Evolutionary conservation across 768 basidiomycete species (phyloP).

Genomic region (Auricularia sp.): DNA sequence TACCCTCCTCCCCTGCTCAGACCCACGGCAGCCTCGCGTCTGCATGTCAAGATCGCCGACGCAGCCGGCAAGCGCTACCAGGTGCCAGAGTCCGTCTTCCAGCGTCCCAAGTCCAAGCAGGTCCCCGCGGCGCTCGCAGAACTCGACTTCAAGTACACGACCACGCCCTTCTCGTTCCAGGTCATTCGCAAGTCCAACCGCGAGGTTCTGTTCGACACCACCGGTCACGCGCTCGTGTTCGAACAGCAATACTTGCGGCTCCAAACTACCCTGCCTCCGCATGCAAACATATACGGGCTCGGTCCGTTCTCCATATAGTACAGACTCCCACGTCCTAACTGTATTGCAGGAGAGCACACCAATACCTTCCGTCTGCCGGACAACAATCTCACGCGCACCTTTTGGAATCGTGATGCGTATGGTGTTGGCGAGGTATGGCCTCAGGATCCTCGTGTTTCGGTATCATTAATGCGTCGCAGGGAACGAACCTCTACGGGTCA

Average conservation of each 20-base stretch:
- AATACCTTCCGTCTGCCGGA: slow-evolving; percentile 44
- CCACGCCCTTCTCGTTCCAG: slow-evolving; percentile 52
- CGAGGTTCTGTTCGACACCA: slow-evolving; percentile 54
- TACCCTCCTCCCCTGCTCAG: not conserved
- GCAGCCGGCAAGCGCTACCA: slow-evolving; percentile 50
- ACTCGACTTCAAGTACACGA: slow-evolving; percentile 52
- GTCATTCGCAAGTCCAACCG: slow-evolving; percentile 37
- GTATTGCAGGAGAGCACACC: not conserved
- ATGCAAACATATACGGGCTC: slow-evolving; percentile 67
- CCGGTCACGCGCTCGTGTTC: slow-evolving; percentile 54
- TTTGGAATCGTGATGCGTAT: slow-evolving; percentile 61
- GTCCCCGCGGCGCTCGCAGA: slow-evolving; percentile 24
- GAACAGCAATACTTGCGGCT: slow-evolving; percentile 70
- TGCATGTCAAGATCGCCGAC: slow-evolving; percentile 57
- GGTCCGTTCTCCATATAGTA: slow-evolving; percentile 51
- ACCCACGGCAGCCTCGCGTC: slow-evolving; percentile 33
- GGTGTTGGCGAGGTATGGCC: slow-evolving; percentile 17
- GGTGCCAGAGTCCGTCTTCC: slow-evolving; percentile 52
- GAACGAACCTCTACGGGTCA: slow-evolving; percentile 60
- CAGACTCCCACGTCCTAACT: not conserved
- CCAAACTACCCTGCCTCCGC: slow-evolving; percentile 46
- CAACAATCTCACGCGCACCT: slow-evolving; percentile 31
- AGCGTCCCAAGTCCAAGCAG: slow-evolving; percentile 33
- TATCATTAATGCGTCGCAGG: slow-evolving; percentile 28
- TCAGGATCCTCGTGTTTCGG: not conserved